A percentile compares a stretch with the other conserved stretches of the same genome.
phyloP scores from a whole-genome alignment of 2,329 filamentous ascomycete genomes.

The Aspergillus sclerotialis region DNA sequence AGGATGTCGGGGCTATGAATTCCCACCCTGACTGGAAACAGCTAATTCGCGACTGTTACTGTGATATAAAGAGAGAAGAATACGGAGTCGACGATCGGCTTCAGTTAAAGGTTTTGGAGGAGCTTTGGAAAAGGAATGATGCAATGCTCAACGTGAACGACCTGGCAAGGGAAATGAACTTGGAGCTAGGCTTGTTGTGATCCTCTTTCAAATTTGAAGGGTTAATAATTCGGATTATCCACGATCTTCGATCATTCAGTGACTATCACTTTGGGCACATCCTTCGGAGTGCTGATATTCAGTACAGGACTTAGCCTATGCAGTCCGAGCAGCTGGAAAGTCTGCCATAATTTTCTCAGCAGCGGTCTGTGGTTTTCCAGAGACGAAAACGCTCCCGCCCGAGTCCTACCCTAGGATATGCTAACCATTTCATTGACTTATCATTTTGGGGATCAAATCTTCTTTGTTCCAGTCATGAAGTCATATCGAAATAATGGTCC shows the following conservation, averaged over 20 bases:
- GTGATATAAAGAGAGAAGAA: constrained; percentile 1
- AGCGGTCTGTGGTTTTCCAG: no score
- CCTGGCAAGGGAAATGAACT: constrained; percentile 11
- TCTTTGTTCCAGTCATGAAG: no score
- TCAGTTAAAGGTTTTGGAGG: constrained; percentile 12
- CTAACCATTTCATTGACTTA: no score
- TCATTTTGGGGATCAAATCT: no score
- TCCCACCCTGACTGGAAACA: constrained; percentile 12
- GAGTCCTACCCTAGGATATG: no score
- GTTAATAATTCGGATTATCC: background rate
- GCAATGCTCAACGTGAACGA: constrained; percentile 12
- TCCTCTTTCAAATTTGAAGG: background rate
- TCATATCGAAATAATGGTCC: no score
- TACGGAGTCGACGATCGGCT: constrained; percentile 9
- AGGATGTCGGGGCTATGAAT: constrained; percentile 14
- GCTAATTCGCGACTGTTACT: constrained; percentile 8
- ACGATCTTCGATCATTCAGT: background rate
- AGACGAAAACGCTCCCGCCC: no score
- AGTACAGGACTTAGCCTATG: no score
- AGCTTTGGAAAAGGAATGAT: constrained; percentile 15
- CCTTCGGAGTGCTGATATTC: no score
- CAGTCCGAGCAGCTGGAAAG: no score
- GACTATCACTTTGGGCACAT: no score
- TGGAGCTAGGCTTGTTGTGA: constrained; percentile 21
- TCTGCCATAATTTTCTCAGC: no score